Evolutionary conservation across 805 yeast species (phyloP), one percentile per base, ranked within the genome.

Genomic region (Starmerella kuoi): DNA sequence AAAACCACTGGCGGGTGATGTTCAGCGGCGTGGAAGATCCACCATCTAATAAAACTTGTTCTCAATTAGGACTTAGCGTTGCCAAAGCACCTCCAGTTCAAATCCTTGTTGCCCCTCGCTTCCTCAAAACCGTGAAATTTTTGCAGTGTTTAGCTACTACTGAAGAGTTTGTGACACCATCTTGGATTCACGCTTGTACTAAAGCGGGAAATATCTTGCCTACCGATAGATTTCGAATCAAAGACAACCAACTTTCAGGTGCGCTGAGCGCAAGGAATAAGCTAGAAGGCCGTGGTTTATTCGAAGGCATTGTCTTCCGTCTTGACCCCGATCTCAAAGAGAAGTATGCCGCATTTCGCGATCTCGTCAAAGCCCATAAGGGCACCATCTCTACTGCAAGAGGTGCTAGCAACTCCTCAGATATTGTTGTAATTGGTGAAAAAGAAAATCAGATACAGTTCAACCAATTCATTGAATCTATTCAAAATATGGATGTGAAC

Each of bases 61-160:
- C 61, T 15, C 60, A 60, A n/a, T 53, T 75, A 9, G 94, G 94
- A 0, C 70, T 87, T 24, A 61, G 61, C 21, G 61, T 81, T 5
- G 58, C 61, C 5, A 56, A 59, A 12, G 51, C 55, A 9, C 61
- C 67, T 12, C 73, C 69, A 3, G 65, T 65, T 7, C 60, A 65
- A 15, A 47, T 71, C 5, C 39, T 54, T 2, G 73, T 87, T 9
- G 87, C 96, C 0, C 95, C 96, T 1, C 75, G 75, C 46, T 68
- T 80, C n/a, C 57, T 81, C 52, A 67, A 96, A 50, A 88, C 97
- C 0, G 94, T 81, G 44, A 91, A 88, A 61, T 87, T 88, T 54
- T 66, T 88, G 41, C 70, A 72, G 33, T 75, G 86, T 18, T 61
- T 86, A 38, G 73, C 85, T 40, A 66, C 66, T 32, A 75, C 67